Evolutionary conservation across 176 grass and related monocot genomes (phyloP).

Genomic region (Phoenix roebelenii): DNA sequence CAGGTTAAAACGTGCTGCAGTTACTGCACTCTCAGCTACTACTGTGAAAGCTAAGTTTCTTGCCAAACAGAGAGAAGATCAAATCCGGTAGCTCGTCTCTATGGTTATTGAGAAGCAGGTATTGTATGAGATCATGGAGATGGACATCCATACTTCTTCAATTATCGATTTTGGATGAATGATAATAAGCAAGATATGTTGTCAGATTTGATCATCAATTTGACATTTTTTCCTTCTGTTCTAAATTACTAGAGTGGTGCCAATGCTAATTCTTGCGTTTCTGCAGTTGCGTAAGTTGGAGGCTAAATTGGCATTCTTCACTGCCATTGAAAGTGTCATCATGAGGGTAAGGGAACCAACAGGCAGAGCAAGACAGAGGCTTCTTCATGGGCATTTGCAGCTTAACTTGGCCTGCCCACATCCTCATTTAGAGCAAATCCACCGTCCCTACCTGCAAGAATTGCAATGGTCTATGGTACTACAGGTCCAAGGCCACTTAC

Average conservation of each 20-base stretch:
- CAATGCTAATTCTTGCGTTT: slow-evolving; percentile 1
- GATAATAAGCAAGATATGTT: not conserved
- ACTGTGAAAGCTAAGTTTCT: slow-evolving; percentile 82
- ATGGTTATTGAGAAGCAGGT: slow-evolving; percentile 90
- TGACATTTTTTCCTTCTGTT: no score
- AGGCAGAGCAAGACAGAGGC: slow-evolving; percentile 71
- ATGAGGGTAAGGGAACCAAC: slow-evolving; percentile 65
- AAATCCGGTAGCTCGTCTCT: slow-evolving; percentile 54
- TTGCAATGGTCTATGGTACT: slow-evolving; percentile 9
- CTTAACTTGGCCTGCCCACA: slow-evolving; percentile 43
- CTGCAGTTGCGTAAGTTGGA: slow-evolving; percentile 81
- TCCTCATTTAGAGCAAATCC: slow-evolving; percentile 14
- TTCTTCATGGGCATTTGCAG: slow-evolving; percentile 69
- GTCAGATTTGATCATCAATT: no score
- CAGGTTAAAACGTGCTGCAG: slow-evolving; percentile 72
- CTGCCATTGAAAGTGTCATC: slow-evolving; percentile 59
- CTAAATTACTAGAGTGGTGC: not conserved
- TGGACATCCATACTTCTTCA: no score
- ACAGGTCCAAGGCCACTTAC: not conserved
- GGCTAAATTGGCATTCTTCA: slow-evolving; percentile 62
- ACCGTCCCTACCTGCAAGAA: slow-evolving; percentile 29
- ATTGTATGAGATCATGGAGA: not conserved
- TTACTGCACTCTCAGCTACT: slow-evolving; percentile 80
- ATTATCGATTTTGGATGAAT: not conserved
- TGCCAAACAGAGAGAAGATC: slow-evolving; percentile 72